phyloP scores from a whole-genome alignment of 83 land plant species.

The Diphasiastrum complanatum region DNA sequence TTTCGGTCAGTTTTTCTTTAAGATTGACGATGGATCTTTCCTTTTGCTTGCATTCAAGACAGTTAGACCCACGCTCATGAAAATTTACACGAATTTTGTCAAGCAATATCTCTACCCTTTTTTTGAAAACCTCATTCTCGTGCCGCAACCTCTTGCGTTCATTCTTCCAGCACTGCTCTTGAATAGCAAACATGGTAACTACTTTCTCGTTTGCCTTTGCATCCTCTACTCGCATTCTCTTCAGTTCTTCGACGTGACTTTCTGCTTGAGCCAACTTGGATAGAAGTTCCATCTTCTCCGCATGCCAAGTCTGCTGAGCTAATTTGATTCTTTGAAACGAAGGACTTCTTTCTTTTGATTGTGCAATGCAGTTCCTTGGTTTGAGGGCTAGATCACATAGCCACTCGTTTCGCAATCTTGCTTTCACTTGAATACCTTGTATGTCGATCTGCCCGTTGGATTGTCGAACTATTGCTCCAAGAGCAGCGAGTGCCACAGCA shows the following conservation, averaged over 20 bases:
- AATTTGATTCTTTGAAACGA: too few relatives aligned
- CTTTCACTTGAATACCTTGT: too few relatives aligned
- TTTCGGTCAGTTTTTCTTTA: neutral
- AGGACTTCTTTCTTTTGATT: too few relatives aligned
- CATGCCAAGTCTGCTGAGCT: too few relatives aligned
- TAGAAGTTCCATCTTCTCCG: slow-evolving; percentile 17
- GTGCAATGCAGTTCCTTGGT: too few relatives aligned
- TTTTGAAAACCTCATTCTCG: neutral
- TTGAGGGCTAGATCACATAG: too few relatives aligned
- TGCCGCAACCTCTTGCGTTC: slow-evolving; percentile 3
- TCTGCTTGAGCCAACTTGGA: neutral
- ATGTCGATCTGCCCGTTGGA: too few relatives aligned
- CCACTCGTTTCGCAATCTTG: too few relatives aligned
- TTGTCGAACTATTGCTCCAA: too few relatives aligned
- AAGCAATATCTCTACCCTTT: neutral
- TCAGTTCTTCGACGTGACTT: slow-evolving; percentile 9
- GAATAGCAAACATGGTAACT: slow-evolving; percentile 16
- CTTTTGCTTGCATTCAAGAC: slow-evolving; percentile 4
- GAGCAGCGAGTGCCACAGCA: too few relatives aligned
- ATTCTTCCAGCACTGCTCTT: slow-evolving; percentile 18
- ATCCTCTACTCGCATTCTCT: slow-evolving; percentile 10
- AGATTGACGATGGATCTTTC: neutral
- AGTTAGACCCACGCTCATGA: neutral
- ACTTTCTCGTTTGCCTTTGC: slow-evolving; percentile 26
- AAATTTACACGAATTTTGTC: neutral